Evolutionary conservation across 192 early-diverging fungal species (phyloP).

Genomic region (Bifiguratus adelaidae): DNA sequence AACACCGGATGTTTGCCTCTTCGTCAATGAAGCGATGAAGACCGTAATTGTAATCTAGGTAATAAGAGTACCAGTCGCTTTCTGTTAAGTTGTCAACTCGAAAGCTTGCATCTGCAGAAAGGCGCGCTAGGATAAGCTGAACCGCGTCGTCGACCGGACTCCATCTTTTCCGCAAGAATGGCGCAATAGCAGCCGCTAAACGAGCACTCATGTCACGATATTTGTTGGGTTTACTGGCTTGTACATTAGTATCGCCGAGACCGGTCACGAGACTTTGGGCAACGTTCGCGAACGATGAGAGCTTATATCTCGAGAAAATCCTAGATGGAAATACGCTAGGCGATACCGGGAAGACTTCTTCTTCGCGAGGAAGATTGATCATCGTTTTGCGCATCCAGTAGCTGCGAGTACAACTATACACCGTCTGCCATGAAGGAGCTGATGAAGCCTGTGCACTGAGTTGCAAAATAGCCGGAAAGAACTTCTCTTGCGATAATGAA

Average conservation of each 20-base stretch:
- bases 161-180: slow-evolving; percentile 18
- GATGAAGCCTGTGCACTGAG: not conserved
- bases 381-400: slow-evolving; percentile 17
- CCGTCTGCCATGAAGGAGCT: slow-evolving; percentile 11
- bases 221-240: slow-evolving; percentile 3
- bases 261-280: not conserved
- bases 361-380: slow-evolving; percentile 1
- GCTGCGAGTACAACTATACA: slow-evolving; percentile 13
- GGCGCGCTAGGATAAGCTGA: not conserved
- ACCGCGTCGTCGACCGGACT: slow-evolving; percentile 12
- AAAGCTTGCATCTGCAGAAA: slow-evolving; percentile 7
- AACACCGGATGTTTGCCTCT: slow-evolving; percentile 5
- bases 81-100: not conserved
- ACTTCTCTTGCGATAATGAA: slow-evolving; percentile 3
- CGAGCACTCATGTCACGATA: slow-evolving; percentile 7
- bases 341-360: slow-evolving; percentile 11
- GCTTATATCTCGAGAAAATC: slow-evolving; percentile 14
- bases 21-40: slow-evolving; percentile 15
- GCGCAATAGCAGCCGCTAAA: slow-evolving; percentile 13
- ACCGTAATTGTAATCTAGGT: slow-evolving; percentile 16
- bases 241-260: slow-evolving; percentile 1
- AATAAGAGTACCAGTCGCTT: slow-evolving; percentile 15
- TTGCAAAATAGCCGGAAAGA: slow-evolving; percentile 17
- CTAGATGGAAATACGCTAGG: slow-evolving; percentile 12
- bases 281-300: slow-evolving; percentile 9